These are phyloP conservation scores for Solanum corneliomulleri DNA, from an alignment of 257 asterid species.

Conservation along the genomic window DNA sequence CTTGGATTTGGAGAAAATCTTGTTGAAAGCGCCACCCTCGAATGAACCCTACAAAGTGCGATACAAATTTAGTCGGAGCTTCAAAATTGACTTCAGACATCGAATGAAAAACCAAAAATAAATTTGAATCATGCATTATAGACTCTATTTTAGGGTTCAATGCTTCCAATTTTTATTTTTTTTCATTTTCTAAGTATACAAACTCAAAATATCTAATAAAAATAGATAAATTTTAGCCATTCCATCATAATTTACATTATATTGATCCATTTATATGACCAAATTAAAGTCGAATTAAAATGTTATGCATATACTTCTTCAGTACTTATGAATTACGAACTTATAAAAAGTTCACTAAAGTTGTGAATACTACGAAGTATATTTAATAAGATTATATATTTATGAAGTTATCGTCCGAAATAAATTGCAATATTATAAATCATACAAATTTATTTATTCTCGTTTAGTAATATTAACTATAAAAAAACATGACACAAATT, in stretches of 20 bases:
- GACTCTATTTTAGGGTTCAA: neutral
- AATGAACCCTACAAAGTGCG: too few relatives aligned
- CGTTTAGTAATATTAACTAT: neutral
- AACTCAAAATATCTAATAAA: too few relatives aligned
- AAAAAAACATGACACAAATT: neutral
- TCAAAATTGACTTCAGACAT: too few relatives aligned
- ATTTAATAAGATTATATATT: too few relatives aligned
- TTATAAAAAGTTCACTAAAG: neutral
- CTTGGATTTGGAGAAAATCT: too few relatives aligned
- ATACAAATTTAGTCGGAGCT: too few relatives aligned
- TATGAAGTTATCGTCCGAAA: neutral
- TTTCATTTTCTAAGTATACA: too few relatives aligned
- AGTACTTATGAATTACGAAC: neutral
- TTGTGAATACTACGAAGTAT: neutral
- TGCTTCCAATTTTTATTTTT: neutral
- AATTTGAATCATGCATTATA: neutral
- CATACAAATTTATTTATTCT: neutral
- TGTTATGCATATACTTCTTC: neutral
- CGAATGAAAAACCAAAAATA: too few relatives aligned
- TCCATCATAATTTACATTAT: neutral
- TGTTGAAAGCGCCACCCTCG: accelerated
- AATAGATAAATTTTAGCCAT: too few relatives aligned
- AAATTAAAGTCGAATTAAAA: too few relatives aligned
- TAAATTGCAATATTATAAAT: neutral
- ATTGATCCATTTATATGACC: neutral